Evolutionary conservation across 805 yeast species (phyloP).

Genomic region (Candida vaughaniae): DNA sequence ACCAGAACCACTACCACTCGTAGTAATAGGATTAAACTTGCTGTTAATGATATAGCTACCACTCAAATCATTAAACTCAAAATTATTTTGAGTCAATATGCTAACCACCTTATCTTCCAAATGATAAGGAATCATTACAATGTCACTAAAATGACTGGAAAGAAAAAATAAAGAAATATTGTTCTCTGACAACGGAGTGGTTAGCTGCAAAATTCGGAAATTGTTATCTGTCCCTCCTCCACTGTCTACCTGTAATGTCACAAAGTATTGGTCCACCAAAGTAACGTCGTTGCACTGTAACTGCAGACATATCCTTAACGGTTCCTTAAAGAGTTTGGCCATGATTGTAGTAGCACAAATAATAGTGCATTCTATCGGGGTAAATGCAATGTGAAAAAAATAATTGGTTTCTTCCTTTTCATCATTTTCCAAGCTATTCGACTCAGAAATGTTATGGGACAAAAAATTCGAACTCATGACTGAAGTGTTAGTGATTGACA

Average conservation of each 20-base stretch:
- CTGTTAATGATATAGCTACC: slow-evolving; percentile 37
- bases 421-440: slow-evolving; percentile 3
- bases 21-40: not conserved
- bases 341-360: slow-evolving; percentile 49
- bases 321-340: slow-evolving; percentile 34
- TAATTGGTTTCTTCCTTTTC: slow-evolving; percentile 18
- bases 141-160: slow-evolving; percentile 62
- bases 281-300: slow-evolving; percentile 36
- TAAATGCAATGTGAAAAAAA: slow-evolving; percentile 61
- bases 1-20: not conserved
- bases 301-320: slow-evolving; percentile 32
- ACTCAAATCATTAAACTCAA: slow-evolving; percentile 44
- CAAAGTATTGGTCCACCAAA: slow-evolving; percentile 43
- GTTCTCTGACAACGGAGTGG: slow-evolving; percentile 57
- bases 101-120: slow-evolving; percentile 44
- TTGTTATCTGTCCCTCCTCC: slow-evolving; percentile 55
- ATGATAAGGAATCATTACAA: slow-evolving; percentile 54
- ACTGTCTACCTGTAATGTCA: slow-evolving; percentile 58
- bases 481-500: slow-evolving; percentile 3
- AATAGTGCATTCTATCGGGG: slow-evolving; percentile 62
- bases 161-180: slow-evolving; percentile 60
- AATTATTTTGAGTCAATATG: slow-evolving; percentile 43
- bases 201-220: slow-evolving; percentile 53
- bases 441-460: slow-evolving; percentile 1
- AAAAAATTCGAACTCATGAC: slow-evolving; percentile 2